Evolutionary conservation across 257 asterid genomes (phyloP).

Genomic region (Nicotiana noctiflora): DNA sequence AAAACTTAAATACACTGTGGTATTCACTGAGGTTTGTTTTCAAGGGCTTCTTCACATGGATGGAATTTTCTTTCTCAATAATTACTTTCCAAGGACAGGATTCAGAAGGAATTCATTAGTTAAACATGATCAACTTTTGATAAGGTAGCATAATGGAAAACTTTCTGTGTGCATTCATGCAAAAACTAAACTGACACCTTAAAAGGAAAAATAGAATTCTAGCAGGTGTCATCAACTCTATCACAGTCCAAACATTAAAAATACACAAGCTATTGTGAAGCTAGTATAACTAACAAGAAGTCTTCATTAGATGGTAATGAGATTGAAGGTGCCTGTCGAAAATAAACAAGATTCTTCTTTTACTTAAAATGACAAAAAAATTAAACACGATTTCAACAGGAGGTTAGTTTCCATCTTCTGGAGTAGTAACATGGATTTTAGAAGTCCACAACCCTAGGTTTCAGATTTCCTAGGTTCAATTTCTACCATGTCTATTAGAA

Average conservation of each 20-base stretch:
- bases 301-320: no score
- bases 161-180: background rate
- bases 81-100: background rate
- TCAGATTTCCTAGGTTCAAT: background rate
- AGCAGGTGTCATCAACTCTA: background rate
- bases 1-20: background rate
- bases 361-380: background rate
- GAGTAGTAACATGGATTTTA: background rate
- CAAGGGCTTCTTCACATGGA: background rate
- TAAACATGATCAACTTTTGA: background rate
- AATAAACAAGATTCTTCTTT: background rate
- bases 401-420: background rate
- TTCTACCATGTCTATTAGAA: background rate
- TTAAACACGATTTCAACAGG: background rate
- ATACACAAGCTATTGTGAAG: no score
- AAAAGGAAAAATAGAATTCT: background rate
- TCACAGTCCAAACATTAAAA: background rate
- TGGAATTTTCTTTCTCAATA: background rate
- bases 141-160: background rate
- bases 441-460: background rate
- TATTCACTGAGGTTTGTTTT: no score
- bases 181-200: background rate
- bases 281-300: no score
- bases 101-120: background rate
- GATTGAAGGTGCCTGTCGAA: no score